phyloP scores from a whole-genome alignment of 2,329 filamentous ascomycete species.

The Dactylellina parvicollis region DNA sequence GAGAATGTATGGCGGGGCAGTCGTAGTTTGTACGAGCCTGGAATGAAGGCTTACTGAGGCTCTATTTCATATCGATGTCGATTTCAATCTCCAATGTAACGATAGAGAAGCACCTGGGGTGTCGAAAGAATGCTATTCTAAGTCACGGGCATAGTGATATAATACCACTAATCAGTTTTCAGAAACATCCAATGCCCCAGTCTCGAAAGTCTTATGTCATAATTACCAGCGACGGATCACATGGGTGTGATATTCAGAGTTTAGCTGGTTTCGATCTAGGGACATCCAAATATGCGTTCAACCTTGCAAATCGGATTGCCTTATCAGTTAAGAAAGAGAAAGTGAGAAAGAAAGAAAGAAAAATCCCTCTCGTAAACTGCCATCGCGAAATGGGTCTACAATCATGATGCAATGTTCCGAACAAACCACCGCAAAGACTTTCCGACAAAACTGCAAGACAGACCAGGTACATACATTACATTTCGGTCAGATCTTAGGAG shows the following conservation, averaged over 20 bases:
- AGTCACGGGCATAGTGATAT: constrained; percentile 7
- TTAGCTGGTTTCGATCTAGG: not conserved
- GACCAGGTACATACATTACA: not conserved
- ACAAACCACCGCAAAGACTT: constrained; percentile 8
- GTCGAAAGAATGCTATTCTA: constrained; percentile 16
- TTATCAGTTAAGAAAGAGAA: too few species aligned
- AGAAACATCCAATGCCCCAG: not conserved
- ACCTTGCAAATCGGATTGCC: too few species aligned
- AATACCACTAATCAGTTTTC: constrained; percentile 25
- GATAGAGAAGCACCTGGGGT: not conserved
- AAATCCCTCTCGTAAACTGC: constrained; percentile 30
- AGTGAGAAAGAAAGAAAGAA: too few species aligned
- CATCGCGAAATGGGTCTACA: constrained; percentile 13
- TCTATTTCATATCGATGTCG: not conserved
- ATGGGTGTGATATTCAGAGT: constrained; percentile 3
- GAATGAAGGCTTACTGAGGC: constrained; percentile 29
- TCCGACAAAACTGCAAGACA: constrained; percentile 13
- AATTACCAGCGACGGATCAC: constrained; percentile 31
- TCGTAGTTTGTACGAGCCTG: constrained; percentile 76
- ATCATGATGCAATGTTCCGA: constrained; percentile 46
- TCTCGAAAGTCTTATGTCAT: constrained; percentile 27
- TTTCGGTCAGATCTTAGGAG: constrained; percentile 3
- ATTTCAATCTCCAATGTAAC: constrained; percentile 17
- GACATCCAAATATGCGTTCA: not conserved
- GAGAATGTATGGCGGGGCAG: constrained; percentile 91